Evolutionary conservation across 345 rosid species (phyloP).

Genomic region (Bruguiera sexangula): DNA sequence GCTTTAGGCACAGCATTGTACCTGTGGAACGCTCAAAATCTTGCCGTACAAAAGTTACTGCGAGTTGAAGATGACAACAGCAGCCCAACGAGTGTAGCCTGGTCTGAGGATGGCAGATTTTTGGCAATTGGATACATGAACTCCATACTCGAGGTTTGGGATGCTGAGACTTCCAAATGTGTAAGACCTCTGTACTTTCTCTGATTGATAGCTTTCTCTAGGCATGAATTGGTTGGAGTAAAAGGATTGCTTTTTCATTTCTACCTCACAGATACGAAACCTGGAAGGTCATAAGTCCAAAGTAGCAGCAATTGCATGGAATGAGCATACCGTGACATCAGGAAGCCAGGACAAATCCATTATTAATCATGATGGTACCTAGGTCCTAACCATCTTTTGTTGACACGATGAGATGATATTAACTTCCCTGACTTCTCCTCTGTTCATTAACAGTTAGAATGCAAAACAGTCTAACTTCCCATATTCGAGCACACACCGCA

Average conservation of each 20-base stretch:
- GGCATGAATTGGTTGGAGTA: not conserved
- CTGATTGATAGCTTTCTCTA: not conserved
- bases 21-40: constrained; percentile 38
- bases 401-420: not conserved
- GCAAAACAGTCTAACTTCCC: constrained; percentile 24
- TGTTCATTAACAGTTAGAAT: constrained; percentile 33
- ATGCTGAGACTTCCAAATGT: constrained; percentile 44
- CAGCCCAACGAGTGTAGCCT: constrained; percentile 40
- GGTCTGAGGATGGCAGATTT: constrained; percentile 41
- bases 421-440: not conserved
- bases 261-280: constrained; percentile 28
- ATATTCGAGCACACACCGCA: constrained; percentile 31
- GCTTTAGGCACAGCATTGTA: constrained; percentile 37
- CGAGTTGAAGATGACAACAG: constrained; percentile 23
- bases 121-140: constrained; percentile 37
- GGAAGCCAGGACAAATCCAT: constrained; percentile 48
- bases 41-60: constrained; percentile 16
- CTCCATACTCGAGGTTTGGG: constrained; percentile 44
- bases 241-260: not conserved
- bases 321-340: constrained; percentile 37
- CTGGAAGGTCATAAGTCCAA: constrained; percentile 40
- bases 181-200: constrained; percentile 17
- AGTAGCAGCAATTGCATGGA: constrained; percentile 42
- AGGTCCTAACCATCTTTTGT: not conserved
- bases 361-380: constrained; percentile 46